A percentile compares a stretch with the other conserved stretches of the same genome.
phyloP scores from a whole-genome alignment of 371 early-diverging fungal species.

The Fennellomyces sp. region DNA sequence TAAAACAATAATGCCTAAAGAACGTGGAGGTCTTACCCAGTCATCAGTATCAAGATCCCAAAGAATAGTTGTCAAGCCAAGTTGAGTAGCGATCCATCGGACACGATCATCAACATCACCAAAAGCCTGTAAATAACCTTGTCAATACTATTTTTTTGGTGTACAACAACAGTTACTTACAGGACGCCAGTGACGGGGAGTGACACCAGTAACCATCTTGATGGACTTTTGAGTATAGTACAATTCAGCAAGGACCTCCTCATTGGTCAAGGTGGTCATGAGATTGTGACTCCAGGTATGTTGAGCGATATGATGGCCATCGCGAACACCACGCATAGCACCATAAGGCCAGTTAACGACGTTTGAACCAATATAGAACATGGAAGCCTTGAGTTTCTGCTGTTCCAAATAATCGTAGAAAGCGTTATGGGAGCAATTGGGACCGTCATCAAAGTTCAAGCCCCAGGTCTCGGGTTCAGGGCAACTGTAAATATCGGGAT shows the following conservation, averaged over 20 bases:
- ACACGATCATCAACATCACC: slow-evolving; percentile 74
- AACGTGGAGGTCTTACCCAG: slow-evolving; percentile 26
- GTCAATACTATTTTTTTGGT: background rate
- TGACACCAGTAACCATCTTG: slow-evolving; percentile 57
- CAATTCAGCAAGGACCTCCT: slow-evolving; percentile 73
- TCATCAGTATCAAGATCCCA: slow-evolving; percentile 61
- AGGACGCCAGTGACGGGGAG: slow-evolving; percentile 54
- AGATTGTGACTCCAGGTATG: slow-evolving; percentile 77
- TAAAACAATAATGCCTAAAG: slow-evolving; percentile 36
- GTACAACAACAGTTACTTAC: slow-evolving; percentile 29
- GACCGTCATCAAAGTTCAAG: slow-evolving; percentile 70
- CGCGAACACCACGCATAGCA: slow-evolving; percentile 52
- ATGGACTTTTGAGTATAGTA: slow-evolving; percentile 71
- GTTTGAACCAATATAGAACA: slow-evolving; percentile 75
- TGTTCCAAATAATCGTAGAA: slow-evolving; percentile 50
- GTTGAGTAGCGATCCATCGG: slow-evolving; percentile 59
- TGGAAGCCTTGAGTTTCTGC: slow-evolving; percentile 55
- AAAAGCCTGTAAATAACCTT: slow-evolving; percentile 28
- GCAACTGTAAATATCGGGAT: slow-evolving; percentile 52
- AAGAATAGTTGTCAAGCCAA: slow-evolving; percentile 52
- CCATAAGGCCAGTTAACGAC: slow-evolving; percentile 60
- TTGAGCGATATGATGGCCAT: slow-evolving; percentile 72
- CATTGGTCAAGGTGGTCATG: slow-evolving; percentile 69
- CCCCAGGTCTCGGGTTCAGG: slow-evolving; percentile 65
- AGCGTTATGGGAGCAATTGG: slow-evolving; percentile 57